Base-by-base conservation (phyloP, 306 rosid genomes). In the Pyrus pyrifolia region DNA sequence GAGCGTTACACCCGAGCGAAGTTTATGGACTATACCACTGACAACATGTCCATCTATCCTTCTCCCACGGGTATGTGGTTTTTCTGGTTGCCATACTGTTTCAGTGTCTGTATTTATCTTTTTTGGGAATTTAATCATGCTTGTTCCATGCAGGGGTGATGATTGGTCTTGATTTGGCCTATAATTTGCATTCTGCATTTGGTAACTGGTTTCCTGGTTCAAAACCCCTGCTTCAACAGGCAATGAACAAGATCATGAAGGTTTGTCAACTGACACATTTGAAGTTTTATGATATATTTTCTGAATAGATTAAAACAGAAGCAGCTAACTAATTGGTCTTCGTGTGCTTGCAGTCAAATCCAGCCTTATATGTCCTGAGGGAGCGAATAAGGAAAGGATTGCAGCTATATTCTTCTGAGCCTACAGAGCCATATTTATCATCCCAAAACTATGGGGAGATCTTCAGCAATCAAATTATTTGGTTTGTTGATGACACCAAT, bases 131-230 rank as follows among this genome's bases (percentile, higher is more conserved):
- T 77, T 81, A 45, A 59, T 49, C 14, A 5, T 64, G 63, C 25
- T 72, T 42, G 51, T 77, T 75, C 71, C 53, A 30, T 85, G 79
- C 88, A 94, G 99, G 99, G 66, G 99, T 95, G 68, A 96, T 96
- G 99, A 96, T 96, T 89, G 99, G 97, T 62, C 38, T 96, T 38
- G 99, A 96, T 82, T 86, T 96, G 88, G 99, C 99, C 8, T 96
- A 96, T 81, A 96, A 96, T 83, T 81, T 96, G 83, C 98, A 96
- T 79, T 96, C 99, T 74, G 99, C 99, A 59, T 96, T 96, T 83
- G 99, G 99, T 52, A 96, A 96, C 84, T 96, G 99, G 99, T 96
- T 96, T 81, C 99, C 99, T 55, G 99, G 99, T 60, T 96, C 99
- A 59, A 96, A 96, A 79, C 99, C 99, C 29, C 76, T 96, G 35